Evolutionary conservation across 2,329 filamentous ascomycete species (phyloP), one percentile per base, ranked within the genome.

Genomic region (Fusarium luffae): DNA sequence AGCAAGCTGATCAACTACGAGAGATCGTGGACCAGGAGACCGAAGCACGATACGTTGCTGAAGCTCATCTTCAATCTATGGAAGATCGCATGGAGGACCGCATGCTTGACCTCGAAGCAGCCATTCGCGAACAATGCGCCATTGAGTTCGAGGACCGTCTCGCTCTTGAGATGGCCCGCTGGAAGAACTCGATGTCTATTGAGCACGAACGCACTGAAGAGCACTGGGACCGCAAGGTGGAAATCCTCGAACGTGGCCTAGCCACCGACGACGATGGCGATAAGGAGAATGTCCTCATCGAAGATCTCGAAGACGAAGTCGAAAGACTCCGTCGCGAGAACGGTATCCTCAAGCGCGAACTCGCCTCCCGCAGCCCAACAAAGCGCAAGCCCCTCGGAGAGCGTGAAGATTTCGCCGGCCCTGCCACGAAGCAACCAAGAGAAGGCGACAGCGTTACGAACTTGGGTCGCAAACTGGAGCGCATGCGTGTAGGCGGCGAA

Each of bases 171-270:
- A 88, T 93, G 78, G 86, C 88, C 12, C 85, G 93, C n/a, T 98
- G 93, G 92, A 91, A 95, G 77, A 87, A 86, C 1, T 91, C 89
- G 0, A 88, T 94, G 78, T 91, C 93, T 19, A 88, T 91, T 7
- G 94, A 98, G 77, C 87, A 89, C 66, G 94, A 97, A 73, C 88
- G 89, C 46, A 89, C 90, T 54, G 93, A 97, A 65, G 92, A 93
- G 77, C 93, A 97, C 79, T 87, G 96, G 76, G 94, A 98, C 78
- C 89, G 89, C 70, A 99, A 99, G 81, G 86, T 97, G 10, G 95
- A 87, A 63, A 82, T 89, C 1, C 83, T 88, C 46, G 86, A 88
- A 77, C 82, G 85, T 3, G 79, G 85, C 4, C 79, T 87, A 10
- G 64, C 59, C 4, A 41, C 60, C 0, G 85, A 86, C 12, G 82